Evolutionary conservation across 495 filamentous ascomycete species (phyloP), one percentile per base, ranked within the genome.

Genomic region (Barbatosphaeria neglecta): DNA sequence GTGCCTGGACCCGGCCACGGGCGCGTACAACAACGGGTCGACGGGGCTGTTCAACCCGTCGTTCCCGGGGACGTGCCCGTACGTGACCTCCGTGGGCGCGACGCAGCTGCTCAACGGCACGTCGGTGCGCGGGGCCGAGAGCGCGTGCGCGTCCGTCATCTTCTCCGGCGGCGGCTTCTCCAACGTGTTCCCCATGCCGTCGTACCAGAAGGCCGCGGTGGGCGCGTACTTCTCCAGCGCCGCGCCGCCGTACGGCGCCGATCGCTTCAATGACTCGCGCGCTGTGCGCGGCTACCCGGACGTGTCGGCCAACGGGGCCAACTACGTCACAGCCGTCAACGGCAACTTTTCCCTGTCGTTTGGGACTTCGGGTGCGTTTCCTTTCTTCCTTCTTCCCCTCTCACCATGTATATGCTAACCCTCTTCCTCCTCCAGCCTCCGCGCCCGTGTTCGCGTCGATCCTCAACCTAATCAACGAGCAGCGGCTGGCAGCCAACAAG

Each of bases 61-160:
- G 7, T 55, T 47, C 33, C 53, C 52, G 6, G 50, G 47, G 11
- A 37, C 53, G 0, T 87, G 83, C 55, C 83, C 83, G 0, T 86
- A 78, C 55, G 73, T 87, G 6, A 88, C 82, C 0, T 67, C 81
- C 0, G 82, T 86, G 7, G 83, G 83, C 19, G 82, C 74, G 4
- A 82, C 79, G 0, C 54, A 64, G 33, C 48, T 61, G 11, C 60
- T 72, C 19, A 72, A 78, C 7, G 45, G 45, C 6, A 39, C 45
- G 15, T 53, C 54, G 5, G 61, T 71, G 44, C 57, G 51, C 1
- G 53, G 53, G 15, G 62, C 65, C 35, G 51, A 67, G 42, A 60
- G 72, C 56, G 53, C 56, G 35, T 60, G 69, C 43, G 59, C 64
- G 23, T 56, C 58, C 10, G 56, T 66, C 46, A 70, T 70, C 60